Conservation (phyloP, 1,284 basidiomycete species). For the Somion occarium region DNA sequence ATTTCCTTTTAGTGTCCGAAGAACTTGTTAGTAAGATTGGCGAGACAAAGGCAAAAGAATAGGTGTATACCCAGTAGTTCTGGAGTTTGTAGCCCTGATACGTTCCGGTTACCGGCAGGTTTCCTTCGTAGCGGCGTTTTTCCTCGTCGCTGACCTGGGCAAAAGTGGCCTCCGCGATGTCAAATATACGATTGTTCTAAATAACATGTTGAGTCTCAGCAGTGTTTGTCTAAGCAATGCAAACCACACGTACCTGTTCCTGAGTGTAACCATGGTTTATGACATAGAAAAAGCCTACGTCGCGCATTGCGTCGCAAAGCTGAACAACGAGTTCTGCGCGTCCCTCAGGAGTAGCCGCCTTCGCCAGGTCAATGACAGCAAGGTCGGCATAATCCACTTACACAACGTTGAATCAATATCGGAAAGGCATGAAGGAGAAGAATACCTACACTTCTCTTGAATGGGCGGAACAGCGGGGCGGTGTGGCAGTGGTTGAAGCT, state of each 20-base stretch:
- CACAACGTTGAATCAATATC: background rate
- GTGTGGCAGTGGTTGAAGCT: background rate
- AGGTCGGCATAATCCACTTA: slow-evolving; percentile 68
- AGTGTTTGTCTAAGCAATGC: background rate
- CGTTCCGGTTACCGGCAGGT: slow-evolving; percentile 43
- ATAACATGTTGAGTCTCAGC: background rate
- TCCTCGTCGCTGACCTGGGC: slow-evolving; percentile 45
- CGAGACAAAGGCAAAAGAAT: background rate
- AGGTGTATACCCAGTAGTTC: slow-evolving; percentile 47
- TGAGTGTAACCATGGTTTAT: slow-evolving; percentile 53
- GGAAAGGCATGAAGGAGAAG: background rate
- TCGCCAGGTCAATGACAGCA: slow-evolving; percentile 61
- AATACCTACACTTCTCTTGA: background rate
- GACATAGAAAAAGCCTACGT: slow-evolving; percentile 62
- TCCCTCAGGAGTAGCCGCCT: slow-evolving; percentile 42
- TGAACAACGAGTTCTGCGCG: slow-evolving; percentile 34
- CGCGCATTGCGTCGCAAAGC: slow-evolving; percentile 52
- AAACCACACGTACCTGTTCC: slow-evolving; percentile 40
- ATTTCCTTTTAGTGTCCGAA: slow-evolving; percentile 36
- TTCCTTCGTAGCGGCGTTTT: slow-evolving; percentile 45
- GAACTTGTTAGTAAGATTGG: background rate
- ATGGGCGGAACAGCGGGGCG: background rate
- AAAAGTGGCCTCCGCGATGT: slow-evolving; percentile 59
- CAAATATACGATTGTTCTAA: slow-evolving; percentile 47
- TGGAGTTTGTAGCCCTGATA: slow-evolving; percentile 57